A percentile compares a stretch with the other conserved stretches of the same genome.
These are phyloP conservation scores for Gliomastix tumulicola DNA, from an alignment of 2,329 filamentous ascomycete genomes.

Conservation along the genomic window DNA sequence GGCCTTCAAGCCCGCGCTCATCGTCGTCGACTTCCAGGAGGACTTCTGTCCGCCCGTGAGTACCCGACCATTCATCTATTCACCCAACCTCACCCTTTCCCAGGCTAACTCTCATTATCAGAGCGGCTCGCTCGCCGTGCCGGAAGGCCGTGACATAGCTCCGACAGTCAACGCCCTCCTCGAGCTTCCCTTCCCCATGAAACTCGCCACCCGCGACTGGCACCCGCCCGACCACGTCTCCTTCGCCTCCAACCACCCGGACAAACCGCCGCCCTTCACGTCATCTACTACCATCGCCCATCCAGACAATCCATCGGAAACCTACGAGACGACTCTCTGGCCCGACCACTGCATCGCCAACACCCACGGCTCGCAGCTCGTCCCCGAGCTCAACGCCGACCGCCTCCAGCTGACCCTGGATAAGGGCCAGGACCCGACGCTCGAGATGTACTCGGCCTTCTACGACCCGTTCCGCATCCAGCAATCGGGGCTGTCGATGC, in stretches of 20 bases:
- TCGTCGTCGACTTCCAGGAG: slow-evolving; percentile 86
- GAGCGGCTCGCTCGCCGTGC: slow-evolving; percentile 81
- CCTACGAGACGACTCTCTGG: slow-evolving; percentile 70
- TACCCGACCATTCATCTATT: too few relatives aligned
- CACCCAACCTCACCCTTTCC: neutral
- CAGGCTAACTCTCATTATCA: slow-evolving; percentile 23
- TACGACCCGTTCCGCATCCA: slow-evolving; percentile 67
- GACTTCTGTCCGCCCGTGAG: slow-evolving; percentile 89
- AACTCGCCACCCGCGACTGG: slow-evolving; percentile 87
- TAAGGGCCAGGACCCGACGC: slow-evolving; percentile 66
- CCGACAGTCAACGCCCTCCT: slow-evolving; percentile 70
- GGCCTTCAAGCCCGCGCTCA: slow-evolving; percentile 46
- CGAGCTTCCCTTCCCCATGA: slow-evolving; percentile 60
- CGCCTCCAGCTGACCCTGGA: slow-evolving; percentile 61
- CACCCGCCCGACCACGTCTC: slow-evolving; percentile 81
- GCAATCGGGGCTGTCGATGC: slow-evolving; percentile 55
- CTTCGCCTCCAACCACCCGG: slow-evolving; percentile 74
- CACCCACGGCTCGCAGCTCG: slow-evolving; percentile 64
- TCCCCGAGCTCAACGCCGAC: slow-evolving; percentile 59
- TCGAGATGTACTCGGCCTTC: slow-evolving; percentile 96
- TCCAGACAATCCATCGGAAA: slow-evolving; percentile 54
- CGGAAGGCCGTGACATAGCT: slow-evolving; percentile 62
- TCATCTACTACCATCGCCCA: slow-evolving; percentile 60
- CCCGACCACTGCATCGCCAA: slow-evolving; percentile 81
- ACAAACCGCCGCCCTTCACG: slow-evolving; percentile 52